Evolutionary conservation across 192 early-diverging fungal species (phyloP).

Genomic region (Backusella luteola): DNA sequence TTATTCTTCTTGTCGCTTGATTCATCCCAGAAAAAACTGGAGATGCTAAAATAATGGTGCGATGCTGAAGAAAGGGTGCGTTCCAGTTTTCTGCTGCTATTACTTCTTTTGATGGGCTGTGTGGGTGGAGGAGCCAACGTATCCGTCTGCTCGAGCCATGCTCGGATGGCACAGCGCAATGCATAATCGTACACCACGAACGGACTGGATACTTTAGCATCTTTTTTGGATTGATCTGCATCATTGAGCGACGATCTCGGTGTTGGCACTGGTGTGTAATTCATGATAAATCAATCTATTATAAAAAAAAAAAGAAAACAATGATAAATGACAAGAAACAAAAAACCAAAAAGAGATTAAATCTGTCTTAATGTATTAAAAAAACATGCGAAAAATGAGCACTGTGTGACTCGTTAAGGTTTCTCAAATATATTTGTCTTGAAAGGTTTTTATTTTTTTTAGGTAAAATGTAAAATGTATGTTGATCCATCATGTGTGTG

Average conservation of each 20-base stretch:
- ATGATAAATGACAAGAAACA: not conserved
- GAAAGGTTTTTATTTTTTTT: not conserved
- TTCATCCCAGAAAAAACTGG: not conserved
- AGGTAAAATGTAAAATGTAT: not conserved
- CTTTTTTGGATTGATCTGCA: not conserved
- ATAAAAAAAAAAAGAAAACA: not conserved
- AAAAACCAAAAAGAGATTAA: not conserved
- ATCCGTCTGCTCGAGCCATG: constrained; percentile 22
- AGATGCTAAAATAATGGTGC: not conserved
- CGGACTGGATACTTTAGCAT: not conserved
- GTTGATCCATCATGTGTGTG: not conserved
- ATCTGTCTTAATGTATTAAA: not conserved
- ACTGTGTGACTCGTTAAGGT: not conserved
- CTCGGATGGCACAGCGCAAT: constrained; percentile 38
- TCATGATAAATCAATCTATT: not conserved
- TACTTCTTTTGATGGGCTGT: not conserved
- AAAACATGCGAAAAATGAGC: not conserved
- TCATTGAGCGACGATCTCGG: not conserved
- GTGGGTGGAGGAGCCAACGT: not conserved
- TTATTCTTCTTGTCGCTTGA: constrained; percentile 31
- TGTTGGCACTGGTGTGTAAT: not conserved
- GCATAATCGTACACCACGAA: constrained; percentile 35
- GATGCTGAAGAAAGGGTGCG: not conserved
- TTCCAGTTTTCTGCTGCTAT: not conserved
- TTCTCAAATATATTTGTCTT: not conserved